phyloP scores from a whole-genome alignment of 495 filamentous ascomycete genomes.

The Penicillium longicatenatum region DNA sequence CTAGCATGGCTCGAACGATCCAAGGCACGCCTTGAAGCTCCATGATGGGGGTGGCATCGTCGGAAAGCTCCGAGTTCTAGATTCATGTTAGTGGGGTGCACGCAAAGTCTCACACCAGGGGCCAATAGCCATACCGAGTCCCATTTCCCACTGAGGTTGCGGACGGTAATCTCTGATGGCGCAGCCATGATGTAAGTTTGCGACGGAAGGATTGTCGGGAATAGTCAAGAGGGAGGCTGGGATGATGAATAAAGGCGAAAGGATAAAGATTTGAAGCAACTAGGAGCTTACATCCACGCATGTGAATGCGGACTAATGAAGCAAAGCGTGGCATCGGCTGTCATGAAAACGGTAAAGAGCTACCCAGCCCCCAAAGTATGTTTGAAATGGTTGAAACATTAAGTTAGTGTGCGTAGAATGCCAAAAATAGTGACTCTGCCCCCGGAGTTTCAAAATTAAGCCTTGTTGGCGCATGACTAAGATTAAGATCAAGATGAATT shows the following conservation, averaged over 20 bases:
- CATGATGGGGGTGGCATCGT: not conserved
- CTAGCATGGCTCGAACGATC: not conserved
- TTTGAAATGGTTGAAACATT: not conserved
- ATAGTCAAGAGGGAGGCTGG: not conserved
- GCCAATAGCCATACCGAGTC: not conserved
- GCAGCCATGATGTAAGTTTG: not conserved
- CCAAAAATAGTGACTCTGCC: not conserved
- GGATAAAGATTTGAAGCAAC: not conserved
- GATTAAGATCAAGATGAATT: not conserved
- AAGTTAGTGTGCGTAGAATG: not conserved
- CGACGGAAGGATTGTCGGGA: not conserved
- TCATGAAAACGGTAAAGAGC: not conserved
- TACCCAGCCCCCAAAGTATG: not conserved
- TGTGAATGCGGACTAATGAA: not conserved
- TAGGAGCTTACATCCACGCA: not conserved
- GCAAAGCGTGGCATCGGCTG: not conserved
- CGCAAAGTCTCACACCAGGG: no score
- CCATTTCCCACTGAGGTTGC: not conserved
- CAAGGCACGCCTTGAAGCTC: not conserved
- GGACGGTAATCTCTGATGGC: not conserved
- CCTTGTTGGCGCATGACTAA: not conserved
- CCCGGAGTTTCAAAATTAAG: not conserved
- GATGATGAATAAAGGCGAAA: not conserved
- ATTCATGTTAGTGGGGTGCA: not conserved
- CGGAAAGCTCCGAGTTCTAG: slow-evolving; percentile 1